Conservation (phyloP, 2,329 filamentous ascomycete genomes). For the Dothideomycetidae sp. region DNA sequence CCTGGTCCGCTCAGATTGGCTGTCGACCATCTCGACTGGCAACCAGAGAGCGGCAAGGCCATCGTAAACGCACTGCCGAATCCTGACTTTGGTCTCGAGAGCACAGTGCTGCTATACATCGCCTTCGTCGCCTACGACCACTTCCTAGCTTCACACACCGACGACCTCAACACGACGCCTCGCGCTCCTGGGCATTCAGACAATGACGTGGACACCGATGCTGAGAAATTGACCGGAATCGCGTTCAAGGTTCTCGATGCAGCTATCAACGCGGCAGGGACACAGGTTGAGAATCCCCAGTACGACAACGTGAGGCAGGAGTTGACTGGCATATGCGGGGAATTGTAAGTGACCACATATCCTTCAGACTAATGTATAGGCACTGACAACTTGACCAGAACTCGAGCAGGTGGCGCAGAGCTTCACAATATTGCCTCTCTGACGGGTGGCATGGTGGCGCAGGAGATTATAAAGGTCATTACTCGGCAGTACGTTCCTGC, state of each 20-base stretch:
- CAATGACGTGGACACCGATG: slow-evolving; percentile 23
- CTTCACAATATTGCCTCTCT: slow-evolving; percentile 84
- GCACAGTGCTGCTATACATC: slow-evolving; percentile 35
- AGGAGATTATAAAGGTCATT: slow-evolving; percentile 85
- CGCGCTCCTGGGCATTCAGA: slow-evolving; percentile 25
- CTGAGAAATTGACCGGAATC: slow-evolving; percentile 29
- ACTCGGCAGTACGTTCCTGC: slow-evolving; percentile 53
- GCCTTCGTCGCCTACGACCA: slow-evolving; percentile 38
- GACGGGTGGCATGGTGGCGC: slow-evolving; percentile 84
- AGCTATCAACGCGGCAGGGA: slow-evolving; percentile 29
- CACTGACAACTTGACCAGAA: slow-evolving; percentile 24
- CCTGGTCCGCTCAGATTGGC: slow-evolving; percentile 36
- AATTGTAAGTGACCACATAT: slow-evolving; percentile 26
- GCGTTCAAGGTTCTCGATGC: slow-evolving; percentile 29
- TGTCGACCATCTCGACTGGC: slow-evolving; percentile 28
- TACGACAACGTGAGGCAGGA: slow-evolving; percentile 24
- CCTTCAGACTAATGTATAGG: neutral
- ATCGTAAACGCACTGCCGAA: slow-evolving; percentile 29
- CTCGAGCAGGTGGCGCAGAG: slow-evolving; percentile 68
- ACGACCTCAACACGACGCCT: slow-evolving; percentile 22
- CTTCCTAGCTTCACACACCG: slow-evolving; percentile 29
- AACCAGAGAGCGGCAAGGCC: slow-evolving; percentile 36
- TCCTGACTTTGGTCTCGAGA: slow-evolving; percentile 21
- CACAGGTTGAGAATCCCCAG: slow-evolving; percentile 28
- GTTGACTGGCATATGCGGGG: slow-evolving; percentile 25